Base-by-base conservation (phyloP, 2,329 filamentous ascomycete genomes). In the Cladorrhinum sp. region DNA sequence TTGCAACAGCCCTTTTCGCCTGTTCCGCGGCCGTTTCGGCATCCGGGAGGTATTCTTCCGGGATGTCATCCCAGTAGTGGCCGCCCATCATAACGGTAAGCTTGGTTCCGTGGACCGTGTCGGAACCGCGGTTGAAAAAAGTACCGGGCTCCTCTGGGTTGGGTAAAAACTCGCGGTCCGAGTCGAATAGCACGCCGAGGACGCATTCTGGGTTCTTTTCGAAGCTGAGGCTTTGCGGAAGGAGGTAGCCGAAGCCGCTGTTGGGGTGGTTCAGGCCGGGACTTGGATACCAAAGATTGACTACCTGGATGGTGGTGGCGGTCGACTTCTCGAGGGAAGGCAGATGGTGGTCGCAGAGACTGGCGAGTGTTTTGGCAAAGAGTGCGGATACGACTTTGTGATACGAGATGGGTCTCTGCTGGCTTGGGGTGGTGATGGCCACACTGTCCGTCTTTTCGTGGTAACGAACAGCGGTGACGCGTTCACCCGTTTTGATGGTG, bases 1-100 rank as follows among this genome's bases (percentile, higher is more conserved):
- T 83, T 64, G 82, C 76, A 1, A 97, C 78, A 6, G 96, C 79
- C 1, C 79, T 75, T 63, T 84, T 83, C 33, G 93, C 92, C 82
- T 94, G 89, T 5, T 75, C 71, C 24, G 90, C 77, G 16, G 86
- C 92, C 66, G 90, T 82, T 14, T 87, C 79, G 63, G 87, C 81
- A 55, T 82, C 77, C 0, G 92, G 92, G 60, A 84, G 85, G 42
- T 79, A 76, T 9, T 61, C 56, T 0, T 68, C 56, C 1, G 64
- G 69, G 51, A 66, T 68, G 61, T 79, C 82, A 72, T 92, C 82
- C 91, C 91, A 98, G 83, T 91, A 92, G 76, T 97, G 92, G 1
- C 95, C 95, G 62, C 95, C 95, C 60, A 99, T 79, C 86, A 99
- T 96, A 68, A 98, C 90, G 16, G 94, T 96, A 57, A 98, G 76